phyloP scores from a whole-genome alignment of 352 stramenopile genomes.

The Phytophthora pini region DNA sequence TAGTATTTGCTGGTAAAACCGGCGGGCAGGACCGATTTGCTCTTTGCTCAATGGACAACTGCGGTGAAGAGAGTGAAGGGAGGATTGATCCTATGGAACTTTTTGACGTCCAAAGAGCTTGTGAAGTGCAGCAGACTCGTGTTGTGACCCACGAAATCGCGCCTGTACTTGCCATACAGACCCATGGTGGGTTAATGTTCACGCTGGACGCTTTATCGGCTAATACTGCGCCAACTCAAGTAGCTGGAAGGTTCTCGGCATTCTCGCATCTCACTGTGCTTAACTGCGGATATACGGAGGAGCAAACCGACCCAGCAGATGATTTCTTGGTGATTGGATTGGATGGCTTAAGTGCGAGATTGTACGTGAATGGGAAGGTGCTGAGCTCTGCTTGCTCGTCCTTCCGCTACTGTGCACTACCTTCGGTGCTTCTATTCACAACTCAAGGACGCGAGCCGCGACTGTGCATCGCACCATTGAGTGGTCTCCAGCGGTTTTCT shows the following conservation, averaged over 20 bases:
- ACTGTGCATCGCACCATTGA: constrained; percentile 54
- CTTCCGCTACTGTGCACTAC: constrained; percentile 54
- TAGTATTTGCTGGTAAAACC: constrained; percentile 43
- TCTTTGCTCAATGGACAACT: constrained; percentile 14
- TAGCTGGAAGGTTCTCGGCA: constrained; percentile 29
- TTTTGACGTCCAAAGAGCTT: constrained; percentile 22
- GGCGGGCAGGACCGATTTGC: constrained; percentile 42
- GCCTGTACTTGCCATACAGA: constrained; percentile 42
- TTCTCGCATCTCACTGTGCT: constrained; percentile 54
- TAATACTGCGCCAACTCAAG: constrained; percentile 1
- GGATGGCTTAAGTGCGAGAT: constrained; percentile 43
- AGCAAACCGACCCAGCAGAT: neutral
- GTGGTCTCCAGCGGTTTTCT: constrained; percentile 17
- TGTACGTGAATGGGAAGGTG: constrained; percentile 57
- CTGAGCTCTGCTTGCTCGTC: constrained; percentile 62
- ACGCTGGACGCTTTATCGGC: constrained; percentile 20
- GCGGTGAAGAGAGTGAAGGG: constrained; percentile 1
- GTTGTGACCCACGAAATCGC: neutral
- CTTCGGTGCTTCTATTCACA: constrained; percentile 66
- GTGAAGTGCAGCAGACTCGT: constrained; percentile 12
- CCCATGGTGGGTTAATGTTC: constrained; percentile 46
- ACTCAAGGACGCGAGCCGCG: constrained; percentile 64
- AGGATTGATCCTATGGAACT: constrained; percentile 15
- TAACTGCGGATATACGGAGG: neutral
- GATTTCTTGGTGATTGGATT: constrained; percentile 49